phyloP scores from a whole-genome alignment of 2,329 filamentous ascomycete genomes.

The Aspergillus intermedius region DNA sequence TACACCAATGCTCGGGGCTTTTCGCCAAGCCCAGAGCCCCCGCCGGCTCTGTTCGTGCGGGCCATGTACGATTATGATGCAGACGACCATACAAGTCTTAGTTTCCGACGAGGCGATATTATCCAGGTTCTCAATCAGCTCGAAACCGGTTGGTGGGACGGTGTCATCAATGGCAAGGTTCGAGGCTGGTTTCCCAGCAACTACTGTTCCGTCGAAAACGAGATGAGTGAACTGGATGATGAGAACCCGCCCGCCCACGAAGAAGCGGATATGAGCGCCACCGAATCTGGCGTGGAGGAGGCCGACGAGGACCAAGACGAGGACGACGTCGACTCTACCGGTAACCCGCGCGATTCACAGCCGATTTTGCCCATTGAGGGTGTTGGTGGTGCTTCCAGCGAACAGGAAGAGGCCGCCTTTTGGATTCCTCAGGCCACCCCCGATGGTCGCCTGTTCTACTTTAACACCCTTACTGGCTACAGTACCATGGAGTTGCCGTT shows the following conservation, averaged over 20 bases:
- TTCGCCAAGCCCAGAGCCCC: slow-evolving; percentile 33
- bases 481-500: slow-evolving; percentile 91
- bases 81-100: slow-evolving; percentile 92
- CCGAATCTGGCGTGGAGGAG: slow-evolving; percentile 47
- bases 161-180: slow-evolving; percentile 82
- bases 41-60: slow-evolving; percentile 71
- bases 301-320: slow-evolving; percentile 61
- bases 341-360: slow-evolving; percentile 57
- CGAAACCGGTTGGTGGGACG: slow-evolving; percentile 99
- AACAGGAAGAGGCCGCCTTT: slow-evolving; percentile 84
- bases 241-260: slow-evolving; percentile 50
- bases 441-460: slow-evolving; percentile 91
- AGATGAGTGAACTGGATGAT: slow-evolving; percentile 65
- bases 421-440: slow-evolving; percentile 98
- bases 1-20: slow-evolving; percentile 22
- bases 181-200: slow-evolving; percentile 99
- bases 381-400: slow-evolving; percentile 41
- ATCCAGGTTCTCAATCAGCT: slow-evolving; percentile 98
- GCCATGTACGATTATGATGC: slow-evolving; percentile 97
- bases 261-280: slow-evolving; percentile 46
- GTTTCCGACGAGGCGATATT: slow-evolving; percentile 92
- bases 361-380: slow-evolving; percentile 63
- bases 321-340: slow-evolving; percentile 61
- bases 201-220: slow-evolving; percentile 83
- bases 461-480: slow-evolving; percentile 94